Percentiles rank a stretch among this genome's conserved stretches.
Conservation (phyloP, 75 land plant species). For the Pinus taeda region DNA sequence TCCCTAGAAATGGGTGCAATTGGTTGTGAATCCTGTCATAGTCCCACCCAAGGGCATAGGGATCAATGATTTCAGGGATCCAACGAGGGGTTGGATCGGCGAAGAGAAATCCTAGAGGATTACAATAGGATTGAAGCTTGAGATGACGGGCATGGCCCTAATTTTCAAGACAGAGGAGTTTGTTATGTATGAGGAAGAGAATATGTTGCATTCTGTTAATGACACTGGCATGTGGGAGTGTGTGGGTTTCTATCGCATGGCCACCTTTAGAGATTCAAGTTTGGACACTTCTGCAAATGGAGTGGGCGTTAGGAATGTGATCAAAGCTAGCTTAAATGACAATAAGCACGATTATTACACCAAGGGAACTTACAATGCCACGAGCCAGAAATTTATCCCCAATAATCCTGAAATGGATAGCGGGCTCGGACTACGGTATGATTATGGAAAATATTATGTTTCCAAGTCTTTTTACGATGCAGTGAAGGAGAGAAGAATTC, state of each 20-base stretch:
- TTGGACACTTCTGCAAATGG: constrained; percentile 57
- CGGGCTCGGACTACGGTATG: constrained; percentile 70
- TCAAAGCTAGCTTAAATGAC: constrained; percentile 86
- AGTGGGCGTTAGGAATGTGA: constrained; percentile 56
- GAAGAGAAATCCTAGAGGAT: constrained; percentile 56
- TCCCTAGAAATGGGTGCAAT: constrained; percentile 61
- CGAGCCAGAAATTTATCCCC: constrained; percentile 44
- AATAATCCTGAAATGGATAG: constrained; percentile 55
- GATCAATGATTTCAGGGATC: constrained; percentile 71
- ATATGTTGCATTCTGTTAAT: constrained; percentile 46
- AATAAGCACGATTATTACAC: constrained; percentile 77
- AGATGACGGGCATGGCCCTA: constrained; percentile 50
- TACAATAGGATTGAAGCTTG: constrained; percentile 60
- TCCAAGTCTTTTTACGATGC: constrained; percentile 84
- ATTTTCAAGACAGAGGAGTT: constrained; percentile 70
- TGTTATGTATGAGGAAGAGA: constrained; percentile 38
- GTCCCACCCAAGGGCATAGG: constrained; percentile 56
- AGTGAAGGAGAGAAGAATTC: constrained; percentile 51
- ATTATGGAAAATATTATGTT: constrained; percentile 82
- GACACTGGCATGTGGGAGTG: constrained; percentile 97
- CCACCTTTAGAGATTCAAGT: constrained; percentile 18
- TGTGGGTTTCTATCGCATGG: constrained; percentile 76
- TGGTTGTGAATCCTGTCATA: constrained; percentile 58
- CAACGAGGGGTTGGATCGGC: constrained; percentile 76
- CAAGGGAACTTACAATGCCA: constrained; percentile 54